Percentiles rank a stretch among this genome's conserved stretches.
phyloP scores from a whole-genome alignment of 225 moss, liverwort and hornwort species.

The Pseudisothecium myosuroides region DNA sequence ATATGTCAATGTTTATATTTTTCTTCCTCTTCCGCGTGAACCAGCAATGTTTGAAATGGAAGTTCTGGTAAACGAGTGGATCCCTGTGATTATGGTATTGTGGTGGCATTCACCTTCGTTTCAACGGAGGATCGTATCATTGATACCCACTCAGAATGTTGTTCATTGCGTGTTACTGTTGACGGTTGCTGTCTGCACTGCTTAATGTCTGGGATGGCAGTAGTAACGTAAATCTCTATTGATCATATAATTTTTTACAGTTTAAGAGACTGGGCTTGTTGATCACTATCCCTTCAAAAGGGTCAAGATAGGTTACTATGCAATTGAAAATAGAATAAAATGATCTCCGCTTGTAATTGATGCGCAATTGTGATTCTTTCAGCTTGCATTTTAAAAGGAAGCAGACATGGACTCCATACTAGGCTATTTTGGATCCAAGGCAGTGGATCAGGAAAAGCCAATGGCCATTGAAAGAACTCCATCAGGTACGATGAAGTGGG shows the following conservation, averaged over 20 bases:
- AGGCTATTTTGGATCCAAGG: conserved; percentile 33
- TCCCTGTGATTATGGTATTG: neutral
- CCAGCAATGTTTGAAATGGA: neutral
- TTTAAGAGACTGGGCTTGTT: neutral
- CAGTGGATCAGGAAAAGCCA: conserved; percentile 17
- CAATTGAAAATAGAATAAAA: neutral
- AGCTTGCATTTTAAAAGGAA: neutral
- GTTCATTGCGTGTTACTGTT: neutral
- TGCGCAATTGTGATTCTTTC: neutral
- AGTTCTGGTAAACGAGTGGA: neutral
- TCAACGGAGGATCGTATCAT: neutral
- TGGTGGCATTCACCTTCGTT: neutral
- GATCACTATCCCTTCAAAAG: too few species aligned
- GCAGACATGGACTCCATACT: conserved; percentile 26
- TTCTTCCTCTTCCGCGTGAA: neutral
- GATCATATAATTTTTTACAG: neutral
- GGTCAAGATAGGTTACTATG: too few species aligned
- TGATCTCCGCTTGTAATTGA: neutral
- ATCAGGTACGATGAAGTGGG: conserved; percentile 68
- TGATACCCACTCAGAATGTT: neutral
- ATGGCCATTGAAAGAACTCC: conserved; percentile 46
- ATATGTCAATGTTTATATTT: neutral
- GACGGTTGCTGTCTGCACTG: neutral
- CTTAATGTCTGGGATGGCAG: neutral
- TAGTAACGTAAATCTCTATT: neutral